These are phyloP conservation scores for Ogataea philodendri DNA, from an alignment of 805 yeast genomes.

Conservation along the genomic window DNA sequence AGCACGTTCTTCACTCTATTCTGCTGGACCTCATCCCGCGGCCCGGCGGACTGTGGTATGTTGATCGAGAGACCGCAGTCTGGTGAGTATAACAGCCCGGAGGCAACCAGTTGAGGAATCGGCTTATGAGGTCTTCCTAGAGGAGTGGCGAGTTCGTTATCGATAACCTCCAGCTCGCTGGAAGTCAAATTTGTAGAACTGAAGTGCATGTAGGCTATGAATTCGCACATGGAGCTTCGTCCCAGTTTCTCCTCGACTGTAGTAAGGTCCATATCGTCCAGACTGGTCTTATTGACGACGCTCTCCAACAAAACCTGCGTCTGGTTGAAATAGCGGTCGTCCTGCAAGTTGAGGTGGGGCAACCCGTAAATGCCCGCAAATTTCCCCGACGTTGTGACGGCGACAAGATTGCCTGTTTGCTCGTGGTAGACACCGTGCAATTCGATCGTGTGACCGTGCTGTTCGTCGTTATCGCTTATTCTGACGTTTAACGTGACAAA, in stretches of 20 bases:
- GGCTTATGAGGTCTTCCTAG: constrained; percentile 70
- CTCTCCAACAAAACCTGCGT: constrained; percentile 45
- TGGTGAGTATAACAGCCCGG: constrained; percentile 76
- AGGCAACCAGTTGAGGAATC: constrained; percentile 56
- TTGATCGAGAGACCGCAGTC: constrained; percentile 72
- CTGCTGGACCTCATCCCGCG: constrained; percentile 50
- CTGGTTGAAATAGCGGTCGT: constrained; percentile 41
- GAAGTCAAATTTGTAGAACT: constrained; percentile 55
- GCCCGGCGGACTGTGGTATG: constrained; percentile 45
- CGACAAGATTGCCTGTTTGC: constrained; percentile 58
- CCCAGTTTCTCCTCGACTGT: constrained; percentile 38
- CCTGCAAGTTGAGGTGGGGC: constrained; percentile 49
- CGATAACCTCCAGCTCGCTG: constrained; percentile 58
- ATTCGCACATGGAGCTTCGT: constrained; percentile 58
- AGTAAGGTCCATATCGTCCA: constrained; percentile 39
- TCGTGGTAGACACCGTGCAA: constrained; percentile 67
- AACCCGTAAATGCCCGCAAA: constrained; percentile 60
- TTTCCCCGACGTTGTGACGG: constrained; percentile 61
- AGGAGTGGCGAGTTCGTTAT: constrained; percentile 69
- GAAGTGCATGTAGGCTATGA: constrained; percentile 63
- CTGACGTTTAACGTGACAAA: constrained; percentile 32
- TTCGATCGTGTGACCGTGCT: constrained; percentile 47
- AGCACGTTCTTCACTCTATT: constrained; percentile 39
- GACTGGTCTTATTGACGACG: constrained; percentile 40
- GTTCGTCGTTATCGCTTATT: constrained; percentile 45